Evolutionary conservation across 352 stramenopile species (phyloP).

Genomic region (Phytophthora citrophthora): DNA sequence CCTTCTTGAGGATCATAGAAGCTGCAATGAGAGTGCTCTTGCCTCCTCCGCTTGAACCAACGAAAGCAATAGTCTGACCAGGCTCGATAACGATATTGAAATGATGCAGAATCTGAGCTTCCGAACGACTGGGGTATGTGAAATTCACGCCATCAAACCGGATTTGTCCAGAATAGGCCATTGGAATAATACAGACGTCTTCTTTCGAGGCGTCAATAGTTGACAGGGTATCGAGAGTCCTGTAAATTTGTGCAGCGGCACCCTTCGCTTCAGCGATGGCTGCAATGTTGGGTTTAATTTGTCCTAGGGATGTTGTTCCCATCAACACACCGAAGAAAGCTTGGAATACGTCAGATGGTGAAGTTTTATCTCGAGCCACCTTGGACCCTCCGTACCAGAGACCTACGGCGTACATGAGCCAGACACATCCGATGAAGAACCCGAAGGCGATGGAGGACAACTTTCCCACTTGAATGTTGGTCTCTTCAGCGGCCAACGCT

Average conservation of each 20-base stretch:
- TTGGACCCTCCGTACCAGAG: constrained; percentile 56
- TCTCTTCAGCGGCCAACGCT: not conserved
- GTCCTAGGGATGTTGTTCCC: constrained; percentile 47
- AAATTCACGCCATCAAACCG: too few species aligned
- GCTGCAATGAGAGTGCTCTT: constrained; percentile 56
- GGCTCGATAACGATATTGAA: constrained; percentile 42
- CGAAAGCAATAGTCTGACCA: constrained; percentile 38
- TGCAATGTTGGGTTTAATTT: constrained; percentile 59
- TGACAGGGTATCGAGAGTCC: constrained; percentile 62
- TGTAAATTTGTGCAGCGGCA: constrained; percentile 49
- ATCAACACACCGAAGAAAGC: constrained; percentile 64
- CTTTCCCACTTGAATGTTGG: constrained; percentile 48
- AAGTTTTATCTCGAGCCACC: not conserved
- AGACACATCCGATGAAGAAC: constrained; percentile 44
- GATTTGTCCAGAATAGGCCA: too few species aligned
- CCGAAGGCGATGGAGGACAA: constrained; percentile 25
- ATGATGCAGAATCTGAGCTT: constrained; percentile 34
- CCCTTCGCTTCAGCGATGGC: constrained; percentile 57
- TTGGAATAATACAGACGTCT: too few species aligned
- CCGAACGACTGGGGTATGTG: constrained; percentile 63
- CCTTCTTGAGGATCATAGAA: constrained; percentile 90
- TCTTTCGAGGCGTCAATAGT: constrained; percentile 51
- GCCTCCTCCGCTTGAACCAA: constrained; percentile 34
- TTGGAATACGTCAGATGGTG: constrained; percentile 49
- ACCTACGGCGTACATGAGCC: constrained; percentile 55